Base-by-base conservation (phyloP, 495 filamentous ascomycete species). In the Letharia columbiana region DNA sequence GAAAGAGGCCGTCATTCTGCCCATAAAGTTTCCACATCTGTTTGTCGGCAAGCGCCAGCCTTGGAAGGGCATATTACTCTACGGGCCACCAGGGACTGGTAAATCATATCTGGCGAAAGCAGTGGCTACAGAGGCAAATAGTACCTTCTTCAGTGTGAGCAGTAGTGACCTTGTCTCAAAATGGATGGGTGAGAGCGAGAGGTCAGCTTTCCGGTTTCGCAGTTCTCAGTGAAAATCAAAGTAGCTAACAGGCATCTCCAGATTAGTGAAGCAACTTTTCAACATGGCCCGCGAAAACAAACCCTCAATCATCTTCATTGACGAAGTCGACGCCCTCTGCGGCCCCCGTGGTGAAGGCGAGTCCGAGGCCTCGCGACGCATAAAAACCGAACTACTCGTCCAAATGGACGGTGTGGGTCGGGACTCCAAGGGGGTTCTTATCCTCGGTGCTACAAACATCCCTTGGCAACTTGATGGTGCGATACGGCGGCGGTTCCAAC, bases 341-440 rank as follows among this genome's bases (percentile, higher is more conserved):
- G 94, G 95, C 3, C 93, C 94, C 4, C 85, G 94, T 70, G 95
- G 95, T 66, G 94, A 99, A 81, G 94, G 94, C 72, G 94, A 99
- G 78, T 96, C 91, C 2, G 94, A 99, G 81, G 94, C 94, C 3
- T 96, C 92, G 37, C 86, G 94, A 63, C 88, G 94, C 70, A 98
- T 99, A 78, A 99, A 99, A 75, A 99, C 94, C 20, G 94, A 99
- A 75, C 85, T 99, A 75, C 84, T 99, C 28, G 95, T 99, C 18
- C 94, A 99, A 74, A 99, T 99, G 94, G 94, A 99, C 71, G 94
- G 94, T 76, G 94, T 99, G 6, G 95, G 95, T 52, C 91, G 91
- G 50, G 94, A 97, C 77, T 91, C 86, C 63, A 91, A 87, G 71
- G 95, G 93, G 49, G 93, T 99, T 13, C 81, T 99, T 44, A 96